These are phyloP conservation scores for Gracilaria vermiculophylla DNA, from an alignment of 23 red algal species.

Conservation along the genomic window DNA sequence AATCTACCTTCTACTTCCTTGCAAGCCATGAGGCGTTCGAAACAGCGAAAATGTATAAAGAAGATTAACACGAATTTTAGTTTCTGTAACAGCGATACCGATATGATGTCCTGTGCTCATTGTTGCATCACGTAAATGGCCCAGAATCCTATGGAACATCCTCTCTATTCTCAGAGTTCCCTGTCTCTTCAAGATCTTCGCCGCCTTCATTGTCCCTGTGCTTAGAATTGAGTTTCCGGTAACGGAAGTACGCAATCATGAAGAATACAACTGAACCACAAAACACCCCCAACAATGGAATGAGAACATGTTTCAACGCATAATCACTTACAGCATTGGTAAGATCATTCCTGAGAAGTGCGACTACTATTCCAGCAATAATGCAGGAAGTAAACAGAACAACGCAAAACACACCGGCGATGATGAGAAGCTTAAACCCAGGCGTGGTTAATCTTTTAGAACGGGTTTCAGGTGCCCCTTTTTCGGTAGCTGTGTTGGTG, in stretches of 20 bases:
- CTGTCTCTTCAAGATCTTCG: background rate
- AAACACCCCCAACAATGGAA: background rate
- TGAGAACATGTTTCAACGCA: background rate
- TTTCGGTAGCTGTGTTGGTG: background rate
- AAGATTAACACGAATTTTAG: no score
- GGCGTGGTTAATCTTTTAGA: background rate
- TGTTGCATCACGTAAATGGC: no score
- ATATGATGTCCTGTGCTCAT: no score
- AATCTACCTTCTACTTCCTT: no score
- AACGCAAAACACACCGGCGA: background rate
- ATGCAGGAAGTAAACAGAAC: conserved; percentile 12
- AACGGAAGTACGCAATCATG: background rate
- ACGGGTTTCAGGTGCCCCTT: background rate
- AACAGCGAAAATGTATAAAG: no score
- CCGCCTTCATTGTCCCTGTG: background rate
- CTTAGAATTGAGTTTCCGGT: background rate
- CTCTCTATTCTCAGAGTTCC: background rate
- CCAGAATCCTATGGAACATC: background rate
- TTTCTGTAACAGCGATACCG: no score
- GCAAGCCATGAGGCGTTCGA: no score
- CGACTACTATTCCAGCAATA: conserved; percentile 9
- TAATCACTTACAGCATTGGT: conserved; percentile 4
- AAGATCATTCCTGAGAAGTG: background rate
- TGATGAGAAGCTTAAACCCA: background rate
- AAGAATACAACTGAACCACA: background rate